Evolutionary conservation across 106 monocot species (phyloP).

Genomic region (Dendrobium huoshanense): DNA sequence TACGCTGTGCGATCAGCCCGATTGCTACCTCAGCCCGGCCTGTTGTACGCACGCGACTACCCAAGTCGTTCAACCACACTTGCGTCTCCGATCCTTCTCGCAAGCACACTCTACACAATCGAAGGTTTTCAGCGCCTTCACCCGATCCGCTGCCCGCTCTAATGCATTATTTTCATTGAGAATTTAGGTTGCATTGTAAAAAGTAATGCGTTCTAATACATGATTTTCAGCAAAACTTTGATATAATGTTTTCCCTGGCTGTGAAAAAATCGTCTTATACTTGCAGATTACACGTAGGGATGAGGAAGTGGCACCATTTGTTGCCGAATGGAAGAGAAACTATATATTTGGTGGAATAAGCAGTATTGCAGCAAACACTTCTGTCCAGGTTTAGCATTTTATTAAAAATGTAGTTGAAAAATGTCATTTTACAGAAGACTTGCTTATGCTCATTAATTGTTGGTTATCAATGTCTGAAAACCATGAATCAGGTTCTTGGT

Average conservation of each 20-base stretch:
- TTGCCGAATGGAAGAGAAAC: conserved; percentile 77
- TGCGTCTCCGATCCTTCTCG: too few relatives aligned
- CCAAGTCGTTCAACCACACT: too few relatives aligned
- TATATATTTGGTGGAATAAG: conserved; percentile 97
- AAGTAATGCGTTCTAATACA: not conserved
- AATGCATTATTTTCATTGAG: not conserved
- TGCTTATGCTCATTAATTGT: not conserved
- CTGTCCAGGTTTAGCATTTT: conserved; percentile 63
- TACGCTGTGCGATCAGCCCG: too few relatives aligned
- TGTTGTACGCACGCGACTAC: too few relatives aligned
- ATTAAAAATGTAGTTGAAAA: not conserved
- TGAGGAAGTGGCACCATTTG: conserved; percentile 89
- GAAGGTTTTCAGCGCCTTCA: too few relatives aligned
- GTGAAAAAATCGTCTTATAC: not conserved
- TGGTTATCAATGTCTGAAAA: not conserved
- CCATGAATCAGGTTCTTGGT: conserved; percentile 50
- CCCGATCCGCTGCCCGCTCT: not conserved
- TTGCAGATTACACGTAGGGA: conserved; percentile 81
- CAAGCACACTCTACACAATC: too few relatives aligned
- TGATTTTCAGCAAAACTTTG: not conserved
- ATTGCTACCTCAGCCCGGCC: too few relatives aligned
- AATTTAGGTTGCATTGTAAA: not conserved
- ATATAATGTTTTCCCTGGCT: not conserved
- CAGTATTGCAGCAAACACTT: conserved; percentile 76
- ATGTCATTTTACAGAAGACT: conserved; percentile 4